These are phyloP conservation scores for Orbilia javanica DNA, from an alignment of 2,329 filamentous ascomycete species.

Conservation along the genomic window DNA sequence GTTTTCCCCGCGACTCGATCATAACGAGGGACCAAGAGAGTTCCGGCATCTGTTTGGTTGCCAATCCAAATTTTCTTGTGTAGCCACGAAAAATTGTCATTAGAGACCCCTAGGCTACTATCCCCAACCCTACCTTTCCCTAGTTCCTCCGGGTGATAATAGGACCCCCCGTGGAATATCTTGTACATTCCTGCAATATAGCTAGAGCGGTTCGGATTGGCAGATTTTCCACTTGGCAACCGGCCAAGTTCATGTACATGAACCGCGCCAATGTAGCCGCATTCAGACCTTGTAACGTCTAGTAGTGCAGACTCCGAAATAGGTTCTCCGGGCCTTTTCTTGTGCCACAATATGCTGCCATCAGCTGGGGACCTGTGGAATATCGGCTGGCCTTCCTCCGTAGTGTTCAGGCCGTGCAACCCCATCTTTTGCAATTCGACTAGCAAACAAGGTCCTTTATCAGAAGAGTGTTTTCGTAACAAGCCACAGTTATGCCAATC, in stretches of 20 bases:
- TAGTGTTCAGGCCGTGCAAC: neutral
- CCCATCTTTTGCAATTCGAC: neutral
- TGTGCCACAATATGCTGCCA: neutral
- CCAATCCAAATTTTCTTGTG: constrained; percentile 23
- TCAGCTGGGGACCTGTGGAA: neutral
- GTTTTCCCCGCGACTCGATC: constrained; percentile 15
- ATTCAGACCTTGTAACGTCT: constrained; percentile 1
- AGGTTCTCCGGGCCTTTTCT: neutral
- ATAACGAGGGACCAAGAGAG: constrained; percentile 18
- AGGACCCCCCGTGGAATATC: constrained; percentile 7
- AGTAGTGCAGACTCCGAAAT: neutral
- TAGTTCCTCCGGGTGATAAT: neutral
- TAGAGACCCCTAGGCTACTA: neutral
- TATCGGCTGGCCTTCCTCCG: neutral
- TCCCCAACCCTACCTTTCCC: neutral
- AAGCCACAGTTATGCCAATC: constrained; percentile 32
- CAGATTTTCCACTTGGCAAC: constrained; percentile 3
- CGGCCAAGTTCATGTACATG: constrained; percentile 17
- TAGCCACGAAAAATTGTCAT: neutral
- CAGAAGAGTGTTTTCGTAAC: constrained; percentile 15
- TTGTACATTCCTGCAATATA: constrained; percentile 16
- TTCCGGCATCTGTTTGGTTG: constrained; percentile 16
- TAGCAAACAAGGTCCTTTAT: constrained; percentile 19
- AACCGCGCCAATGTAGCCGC: constrained; percentile 28
- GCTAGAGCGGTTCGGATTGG: constrained; percentile 1